Percentiles rank a stretch among this genome's conserved stretches.
Conservation (phyloP, 306 rosid species). For the Cicer bijugum region DNA sequence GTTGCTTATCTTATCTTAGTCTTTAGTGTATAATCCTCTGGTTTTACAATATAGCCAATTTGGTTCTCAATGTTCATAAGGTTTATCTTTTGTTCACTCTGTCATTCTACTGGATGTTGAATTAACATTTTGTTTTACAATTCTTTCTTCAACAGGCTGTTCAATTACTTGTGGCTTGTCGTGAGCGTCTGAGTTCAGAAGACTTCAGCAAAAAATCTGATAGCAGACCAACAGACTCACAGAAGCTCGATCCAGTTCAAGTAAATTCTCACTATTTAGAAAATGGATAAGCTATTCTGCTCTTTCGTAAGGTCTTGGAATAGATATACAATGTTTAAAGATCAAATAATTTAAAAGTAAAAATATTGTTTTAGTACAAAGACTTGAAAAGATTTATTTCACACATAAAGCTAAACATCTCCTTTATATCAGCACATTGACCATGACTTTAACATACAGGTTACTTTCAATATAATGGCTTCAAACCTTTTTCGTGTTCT, state of each 20-base stretch:
- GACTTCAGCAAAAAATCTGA: slow-evolving; percentile 46
- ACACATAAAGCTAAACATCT: slow-evolving; percentile 14
- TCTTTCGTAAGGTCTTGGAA: slow-evolving; percentile 16
- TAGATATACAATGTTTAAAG: slow-evolving; percentile 23
- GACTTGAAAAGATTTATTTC: slow-evolving; percentile 2
- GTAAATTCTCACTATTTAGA: slow-evolving; percentile 50
- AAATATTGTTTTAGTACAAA: background rate
- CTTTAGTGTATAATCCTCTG: background rate
- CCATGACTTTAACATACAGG: slow-evolving; percentile 18
- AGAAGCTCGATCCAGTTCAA: slow-evolving; percentile 79
- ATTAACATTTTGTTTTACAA: slow-evolving; percentile 25
- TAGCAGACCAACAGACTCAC: slow-evolving; percentile 51
- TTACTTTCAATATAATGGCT: slow-evolving; percentile 16
- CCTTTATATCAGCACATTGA: background rate
- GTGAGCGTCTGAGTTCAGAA: slow-evolving; percentile 54
- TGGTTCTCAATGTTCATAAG: slow-evolving; percentile 38
- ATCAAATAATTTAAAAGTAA: background rate
- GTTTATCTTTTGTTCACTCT: slow-evolving; percentile 4
- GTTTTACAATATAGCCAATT: slow-evolving; percentile 24
- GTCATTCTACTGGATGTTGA: slow-evolving; percentile 17
- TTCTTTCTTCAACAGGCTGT: slow-evolving; percentile 68
- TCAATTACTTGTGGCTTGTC: slow-evolving; percentile 67
- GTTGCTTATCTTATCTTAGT: background rate
- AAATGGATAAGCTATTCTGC: slow-evolving; percentile 19
- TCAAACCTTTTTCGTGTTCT: background rate